A percentile compares a stretch with the other conserved stretches of the same genome.
Conservation (phyloP, 805 yeast genomes). For the Barnettozyma salicaria region DNA sequence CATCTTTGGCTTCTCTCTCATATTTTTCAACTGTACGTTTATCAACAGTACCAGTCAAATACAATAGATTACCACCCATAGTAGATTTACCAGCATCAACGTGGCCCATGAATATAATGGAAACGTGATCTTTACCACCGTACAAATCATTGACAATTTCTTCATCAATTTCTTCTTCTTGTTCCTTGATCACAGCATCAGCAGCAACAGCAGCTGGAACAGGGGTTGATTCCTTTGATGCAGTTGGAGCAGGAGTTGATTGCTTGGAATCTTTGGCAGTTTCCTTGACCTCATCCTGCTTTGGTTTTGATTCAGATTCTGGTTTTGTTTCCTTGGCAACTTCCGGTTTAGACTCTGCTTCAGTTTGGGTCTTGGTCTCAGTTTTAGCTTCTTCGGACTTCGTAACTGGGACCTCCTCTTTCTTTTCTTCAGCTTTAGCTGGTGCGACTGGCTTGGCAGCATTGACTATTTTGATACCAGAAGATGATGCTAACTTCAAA, state of each 20-base stretch:
- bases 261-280: slow-evolving; percentile 12
- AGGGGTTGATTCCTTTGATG: slow-evolving; percentile 17
- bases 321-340: slow-evolving; percentile 26
- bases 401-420: slow-evolving; percentile 21
- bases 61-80: slow-evolving; percentile 96
- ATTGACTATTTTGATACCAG: slow-evolving; percentile 57
- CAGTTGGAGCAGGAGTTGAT: slow-evolving; percentile 18
- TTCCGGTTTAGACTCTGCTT: slow-evolving; percentile 1
- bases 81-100: slow-evolving; percentile 99
- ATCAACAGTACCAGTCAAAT: slow-evolving; percentile 93
- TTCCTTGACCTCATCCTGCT: slow-evolving; percentile 23
- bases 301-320: slow-evolving; percentile 23
- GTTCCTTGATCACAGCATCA: slow-evolving; percentile 55
- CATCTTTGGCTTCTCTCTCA: slow-evolving; percentile 97
- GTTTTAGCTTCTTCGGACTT: slow-evolving; percentile 23
- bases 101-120: slow-evolving; percentile 98
- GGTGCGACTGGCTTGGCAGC: slow-evolving; percentile 25
- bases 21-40: slow-evolving; percentile 97
- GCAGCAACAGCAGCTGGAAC: slow-evolving; percentile 23
- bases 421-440: slow-evolving; percentile 33
- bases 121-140: slow-evolving; percentile 96
- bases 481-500: slow-evolving; percentile 58
- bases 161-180: slow-evolving; percentile 78
- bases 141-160: slow-evolving; percentile 87
- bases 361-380: too few species aligned